phyloP scores from a whole-genome alignment of 2,329 filamentous ascomycete genomes.

The Fusarium acutatum region DNA sequence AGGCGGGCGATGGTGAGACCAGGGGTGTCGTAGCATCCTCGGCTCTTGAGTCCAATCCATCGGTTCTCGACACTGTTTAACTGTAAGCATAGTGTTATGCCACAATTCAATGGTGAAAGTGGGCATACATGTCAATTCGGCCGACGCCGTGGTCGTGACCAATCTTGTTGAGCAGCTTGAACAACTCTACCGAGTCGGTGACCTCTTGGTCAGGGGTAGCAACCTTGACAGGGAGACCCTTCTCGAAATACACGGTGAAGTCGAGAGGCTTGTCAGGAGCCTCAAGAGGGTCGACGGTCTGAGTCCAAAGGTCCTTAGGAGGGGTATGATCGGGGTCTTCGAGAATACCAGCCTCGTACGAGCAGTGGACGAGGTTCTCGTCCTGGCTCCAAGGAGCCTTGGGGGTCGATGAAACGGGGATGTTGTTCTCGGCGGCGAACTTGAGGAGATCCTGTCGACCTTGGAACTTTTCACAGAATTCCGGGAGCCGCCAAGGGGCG shows the following conservation, averaged over 20 bases:
- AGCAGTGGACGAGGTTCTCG: conserved; percentile 39
- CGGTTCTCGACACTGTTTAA: conserved; percentile 54
- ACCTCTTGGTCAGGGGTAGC: conserved; percentile 62
- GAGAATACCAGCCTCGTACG: conserved; percentile 25
- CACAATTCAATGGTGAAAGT: not conserved
- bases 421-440: conserved; percentile 72
- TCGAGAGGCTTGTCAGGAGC: conserved; percentile 71
- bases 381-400: conserved; percentile 73
- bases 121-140: conserved; percentile 60
- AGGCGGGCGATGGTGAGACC: conserved; percentile 37
- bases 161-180: conserved; percentile 70
- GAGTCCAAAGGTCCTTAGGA: conserved; percentile 76
- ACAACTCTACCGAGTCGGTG: conserved; percentile 72
- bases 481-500: conserved; percentile 76
- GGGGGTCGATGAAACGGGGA: conserved; percentile 78
- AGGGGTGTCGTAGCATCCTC: conserved; percentile 49
- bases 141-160: conserved; percentile 72
- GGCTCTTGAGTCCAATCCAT: conserved; percentile 47
- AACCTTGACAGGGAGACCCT: conserved; percentile 73
- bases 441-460: conserved; percentile 46
- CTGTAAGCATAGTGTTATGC: not conserved
- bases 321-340: conserved; percentile 67
- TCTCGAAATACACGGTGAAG: conserved; percentile 71
- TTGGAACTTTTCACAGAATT: conserved; percentile 75
- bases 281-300: conserved; percentile 67